A percentile compares a stretch with the other conserved stretches of the same genome.
Evolutionary conservation across 2,329 filamentous ascomycete genomes (phyloP).

Genomic region (Clarireedia monteithiana): DNA sequence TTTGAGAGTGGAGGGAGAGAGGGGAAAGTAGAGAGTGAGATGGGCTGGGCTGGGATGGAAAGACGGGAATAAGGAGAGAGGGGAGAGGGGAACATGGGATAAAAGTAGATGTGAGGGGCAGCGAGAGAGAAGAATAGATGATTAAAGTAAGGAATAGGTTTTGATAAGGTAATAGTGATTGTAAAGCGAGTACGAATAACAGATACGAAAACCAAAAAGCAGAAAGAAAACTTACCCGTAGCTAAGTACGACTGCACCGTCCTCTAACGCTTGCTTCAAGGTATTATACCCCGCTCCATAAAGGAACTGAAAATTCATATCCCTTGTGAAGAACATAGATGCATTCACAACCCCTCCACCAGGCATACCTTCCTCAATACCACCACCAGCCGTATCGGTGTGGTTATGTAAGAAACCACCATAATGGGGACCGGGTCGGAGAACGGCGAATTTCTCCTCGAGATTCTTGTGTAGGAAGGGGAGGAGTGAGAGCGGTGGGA

Average conservation of each 20-base stretch:
- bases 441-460: slow-evolving; percentile 65
- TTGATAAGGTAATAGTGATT: background rate
- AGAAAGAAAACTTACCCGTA: slow-evolving; percentile 48
- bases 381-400: background rate
- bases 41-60: background rate
- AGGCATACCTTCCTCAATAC: background rate
- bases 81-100: no score
- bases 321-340: no score
- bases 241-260: slow-evolving; percentile 65
- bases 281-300: slow-evolving; percentile 55
- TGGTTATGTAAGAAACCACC: slow-evolving; percentile 1
- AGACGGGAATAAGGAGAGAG: no score
- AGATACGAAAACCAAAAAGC: background rate
- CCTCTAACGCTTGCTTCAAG: slow-evolving; percentile 56
- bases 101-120: no score
- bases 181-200: background rate
- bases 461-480: slow-evolving; percentile 64
- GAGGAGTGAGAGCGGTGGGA: slow-evolving; percentile 61
- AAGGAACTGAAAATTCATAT: background rate
- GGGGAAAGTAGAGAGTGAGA: background rate
- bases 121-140: background rate
- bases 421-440: slow-evolving; percentile 49
- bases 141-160: no score
- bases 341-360: background rate
- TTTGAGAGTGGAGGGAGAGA: background rate